Evolutionary conservation across 768 basidiomycete genomes (phyloP), one percentile per base, ranked within the genome.

Genomic region (Lactarius evosmus): DNA sequence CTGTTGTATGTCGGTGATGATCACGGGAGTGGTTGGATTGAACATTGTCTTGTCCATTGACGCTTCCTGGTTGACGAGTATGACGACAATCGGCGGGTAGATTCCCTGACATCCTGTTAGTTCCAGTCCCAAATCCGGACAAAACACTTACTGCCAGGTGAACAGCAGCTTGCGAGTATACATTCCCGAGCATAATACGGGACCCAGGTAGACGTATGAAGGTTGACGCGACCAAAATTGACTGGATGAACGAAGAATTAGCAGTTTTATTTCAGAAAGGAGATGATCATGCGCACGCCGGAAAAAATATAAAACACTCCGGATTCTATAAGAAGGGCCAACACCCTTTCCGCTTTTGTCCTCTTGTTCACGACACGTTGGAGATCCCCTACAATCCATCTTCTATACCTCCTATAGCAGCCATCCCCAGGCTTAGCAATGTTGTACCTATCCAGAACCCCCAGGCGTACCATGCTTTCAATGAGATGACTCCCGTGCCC

Each of bases 301-400:
- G 34, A 55, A 55, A 55, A 14, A 25, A 36, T 55, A 16, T 55
- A 55, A 22, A 55, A 25, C 22, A 25, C 54, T n/a, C 54, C 54
- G 4, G 54, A 55, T 25, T 55, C 54, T 7, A 55, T 27, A 6
- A 55, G 22, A 16, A 55, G 54, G 34, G 22, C 22, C 14, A 55
- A 36, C 7, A 55, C 54, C n/a, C 33, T 55, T 33, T 34, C 53
- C n/a, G 53, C 53, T 12, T 32, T 36, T 29, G 54, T 34, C 32
- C 34, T 36, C 22, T 36, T 55, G 12, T 12, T 7, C 6, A 33
- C 22, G 14, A 27, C 16, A 25, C 32, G 29, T 53, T 5, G 7
- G 11, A 55, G 32, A 32, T 38, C 54, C 12, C 11, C 34, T 14
- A 22, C 22, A 11, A 55, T 36, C 53, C 30, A 22, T n/a, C 22